phyloP scores from a whole-genome alignment of 1,139 yeast genomes.

The Chernovozyma aurita region DNA sequence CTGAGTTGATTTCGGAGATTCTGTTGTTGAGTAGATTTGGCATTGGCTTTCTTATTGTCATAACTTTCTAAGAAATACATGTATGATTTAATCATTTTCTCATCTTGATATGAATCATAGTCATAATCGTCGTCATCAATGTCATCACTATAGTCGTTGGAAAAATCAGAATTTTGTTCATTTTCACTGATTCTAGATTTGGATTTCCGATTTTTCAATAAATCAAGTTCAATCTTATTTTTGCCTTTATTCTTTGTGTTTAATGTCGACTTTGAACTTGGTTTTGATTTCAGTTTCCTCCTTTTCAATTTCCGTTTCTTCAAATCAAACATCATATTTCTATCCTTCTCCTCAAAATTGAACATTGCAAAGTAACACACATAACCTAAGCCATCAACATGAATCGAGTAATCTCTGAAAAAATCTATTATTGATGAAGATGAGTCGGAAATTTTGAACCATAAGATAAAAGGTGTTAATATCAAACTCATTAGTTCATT shows the following conservation, averaged over 20 bases:
- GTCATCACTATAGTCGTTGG: conserved; percentile 26
- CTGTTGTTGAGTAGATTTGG: not conserved
- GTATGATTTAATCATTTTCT: conserved; percentile 89
- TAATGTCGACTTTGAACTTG: not conserved
- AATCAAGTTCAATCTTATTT: conserved; percentile 3
- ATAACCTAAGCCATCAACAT: conserved; percentile 91
- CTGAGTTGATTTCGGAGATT: not conserved
- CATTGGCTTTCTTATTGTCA: conserved; percentile 18
- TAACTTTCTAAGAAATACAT: conserved; percentile 83
- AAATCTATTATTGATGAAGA: conserved; percentile 81
- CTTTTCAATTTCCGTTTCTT: conserved; percentile 22
- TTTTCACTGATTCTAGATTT: conserved; percentile 15
- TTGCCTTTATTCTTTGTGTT: too few species aligned
- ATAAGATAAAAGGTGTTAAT: conserved; percentile 80
- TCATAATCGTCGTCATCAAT: conserved; percentile 34
- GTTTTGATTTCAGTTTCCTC: conserved; percentile 9
- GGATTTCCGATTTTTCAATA: conserved; percentile 5
- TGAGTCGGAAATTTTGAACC: conserved; percentile 73
- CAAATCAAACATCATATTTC: conserved; percentile 41
- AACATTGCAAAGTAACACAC: conserved; percentile 95
- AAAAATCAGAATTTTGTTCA: conserved; percentile 7
- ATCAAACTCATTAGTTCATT: conserved; percentile 79
- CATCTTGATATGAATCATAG: conserved; percentile 50
- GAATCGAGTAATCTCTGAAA: conserved; percentile 81
- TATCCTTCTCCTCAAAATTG: conserved; percentile 61